Evolutionary conservation across 306 rosid genomes (phyloP).

Genomic region (Glycine tomentella): DNA sequence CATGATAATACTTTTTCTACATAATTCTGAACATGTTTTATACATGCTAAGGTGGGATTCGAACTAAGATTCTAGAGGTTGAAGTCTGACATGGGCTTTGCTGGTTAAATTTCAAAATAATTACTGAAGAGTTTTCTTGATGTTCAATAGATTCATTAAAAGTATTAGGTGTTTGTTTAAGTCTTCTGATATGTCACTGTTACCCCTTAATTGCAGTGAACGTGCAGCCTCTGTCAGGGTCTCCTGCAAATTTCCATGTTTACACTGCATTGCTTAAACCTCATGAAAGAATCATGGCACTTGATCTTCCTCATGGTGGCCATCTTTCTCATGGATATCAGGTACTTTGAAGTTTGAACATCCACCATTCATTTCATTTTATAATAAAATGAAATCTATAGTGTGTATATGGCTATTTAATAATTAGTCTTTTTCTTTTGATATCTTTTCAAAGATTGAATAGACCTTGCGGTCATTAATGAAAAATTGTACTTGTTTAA

Average conservation of each 20-base stretch:
- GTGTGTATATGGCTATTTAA: not conserved
- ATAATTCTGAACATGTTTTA: conserved; percentile 1
- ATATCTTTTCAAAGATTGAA: conserved; percentile 4
- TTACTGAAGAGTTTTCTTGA: conserved; percentile 7
- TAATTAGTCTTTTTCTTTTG: conserved; percentile 1
- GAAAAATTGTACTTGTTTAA: not conserved
- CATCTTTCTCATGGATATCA: conserved; percentile 99
- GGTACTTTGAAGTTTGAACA: conserved; percentile 52
- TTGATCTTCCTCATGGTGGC: conserved; percentile 99
- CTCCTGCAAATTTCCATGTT: conserved; percentile 95
- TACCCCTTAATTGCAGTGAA: conserved; percentile 72
- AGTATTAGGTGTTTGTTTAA: conserved; percentile 3
- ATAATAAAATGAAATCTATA: conserved; percentile 1
- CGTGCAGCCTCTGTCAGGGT: conserved; percentile 97
- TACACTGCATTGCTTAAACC: conserved; percentile 97
- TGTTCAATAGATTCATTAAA: conserved; percentile 1
- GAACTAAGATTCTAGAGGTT: not conserved
- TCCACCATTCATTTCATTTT: conserved; percentile 30
- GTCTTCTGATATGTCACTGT: conserved; percentile 35
- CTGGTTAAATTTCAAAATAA: conserved; percentile 8
- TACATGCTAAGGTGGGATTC: not conserved
- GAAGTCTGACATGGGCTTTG: conserved; percentile 24
- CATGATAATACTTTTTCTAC: not conserved
- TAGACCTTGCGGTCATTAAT: not conserved
- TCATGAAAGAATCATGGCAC: conserved; percentile 99